A percentile compares a stretch with the other conserved stretches of the same genome.
phyloP scores from a whole-genome alignment of 2,329 filamentous ascomycete species.

The Fusarium sp. region DNA sequence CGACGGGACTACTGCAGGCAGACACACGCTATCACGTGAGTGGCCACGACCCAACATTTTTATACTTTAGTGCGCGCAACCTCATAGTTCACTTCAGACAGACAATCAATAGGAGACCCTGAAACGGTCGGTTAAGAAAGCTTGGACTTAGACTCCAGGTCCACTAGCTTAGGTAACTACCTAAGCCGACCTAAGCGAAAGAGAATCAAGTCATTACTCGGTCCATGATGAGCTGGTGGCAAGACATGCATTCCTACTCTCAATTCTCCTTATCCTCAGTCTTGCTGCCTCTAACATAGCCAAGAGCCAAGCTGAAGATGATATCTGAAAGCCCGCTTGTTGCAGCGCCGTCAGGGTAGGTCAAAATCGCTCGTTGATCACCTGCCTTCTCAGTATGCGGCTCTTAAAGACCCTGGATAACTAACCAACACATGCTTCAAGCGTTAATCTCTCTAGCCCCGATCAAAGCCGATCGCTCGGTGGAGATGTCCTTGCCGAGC shows the following conservation, averaged over 20 bases:
- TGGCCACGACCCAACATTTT: neutral
- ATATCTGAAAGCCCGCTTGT: conserved; percentile 20
- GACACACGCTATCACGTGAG: conserved; percentile 47
- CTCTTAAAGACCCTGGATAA: conserved; percentile 14
- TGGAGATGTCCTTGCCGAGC: conserved; percentile 44
- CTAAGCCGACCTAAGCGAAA: neutral
- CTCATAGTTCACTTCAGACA: neutral
- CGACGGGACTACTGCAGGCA: conserved; percentile 39
- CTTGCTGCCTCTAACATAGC: neutral
- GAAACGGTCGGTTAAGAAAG: conserved; percentile 16
- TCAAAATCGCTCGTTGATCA: conserved; percentile 13
- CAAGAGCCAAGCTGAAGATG: conserved; percentile 9
- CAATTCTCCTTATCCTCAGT: neutral
- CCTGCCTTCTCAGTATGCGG: conserved; percentile 2
- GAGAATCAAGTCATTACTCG: conserved; percentile 18
- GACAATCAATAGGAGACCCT: conserved; percentile 6
- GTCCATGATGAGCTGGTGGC: conserved; percentile 18
- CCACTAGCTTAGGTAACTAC: conserved; percentile 43
- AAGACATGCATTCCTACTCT: conserved; percentile 7
- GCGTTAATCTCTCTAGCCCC: conserved; percentile 37
- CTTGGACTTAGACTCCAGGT: conserved; percentile 17
- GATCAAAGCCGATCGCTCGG: conserved; percentile 43
- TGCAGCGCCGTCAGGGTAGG: conserved; percentile 31
- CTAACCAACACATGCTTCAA: conserved; percentile 39
- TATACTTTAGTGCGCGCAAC: neutral